These are phyloP conservation scores for Curvularia spicifera DNA, from an alignment of 2,329 filamentous ascomycete genomes.

Conservation along the genomic window DNA sequence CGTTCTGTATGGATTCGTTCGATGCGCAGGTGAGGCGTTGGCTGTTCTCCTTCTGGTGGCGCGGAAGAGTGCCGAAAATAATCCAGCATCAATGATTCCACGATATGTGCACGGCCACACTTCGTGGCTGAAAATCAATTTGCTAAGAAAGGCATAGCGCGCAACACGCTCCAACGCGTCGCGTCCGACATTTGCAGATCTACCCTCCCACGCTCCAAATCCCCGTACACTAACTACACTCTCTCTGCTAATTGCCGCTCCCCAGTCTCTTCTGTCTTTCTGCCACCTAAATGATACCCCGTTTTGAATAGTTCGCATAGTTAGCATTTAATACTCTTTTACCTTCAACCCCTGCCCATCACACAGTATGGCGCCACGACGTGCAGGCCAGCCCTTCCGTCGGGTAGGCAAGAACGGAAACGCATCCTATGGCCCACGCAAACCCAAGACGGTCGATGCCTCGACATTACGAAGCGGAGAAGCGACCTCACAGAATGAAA, in stretches of 20 bases:
- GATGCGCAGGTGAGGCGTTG: slow-evolving; percentile 9
- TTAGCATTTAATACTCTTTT: slow-evolving; percentile 32
- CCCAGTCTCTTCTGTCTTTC: slow-evolving; percentile 23
- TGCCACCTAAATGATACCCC: slow-evolving; percentile 43
- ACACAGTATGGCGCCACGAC: slow-evolving; percentile 54
- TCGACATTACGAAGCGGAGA: slow-evolving; percentile 76
- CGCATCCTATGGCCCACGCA: slow-evolving; percentile 58
- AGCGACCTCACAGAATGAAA: slow-evolving; percentile 90
- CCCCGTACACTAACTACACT: slow-evolving; percentile 19
- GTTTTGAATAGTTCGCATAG: slow-evolving; percentile 31
- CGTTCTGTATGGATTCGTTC: neutral
- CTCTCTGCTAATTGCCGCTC: slow-evolving; percentile 23
- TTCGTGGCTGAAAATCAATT: slow-evolving; percentile 37
- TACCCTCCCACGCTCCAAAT: slow-evolving; percentile 14
- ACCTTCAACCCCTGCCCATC: slow-evolving; percentile 17
- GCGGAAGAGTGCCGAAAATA: slow-evolving; percentile 36
- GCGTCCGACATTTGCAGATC: slow-evolving; percentile 29
- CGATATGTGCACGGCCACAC: slow-evolving; percentile 20
- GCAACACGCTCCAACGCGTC: slow-evolving; percentile 31
- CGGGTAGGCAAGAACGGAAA: slow-evolving; percentile 53
- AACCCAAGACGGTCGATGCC: slow-evolving; percentile 79
- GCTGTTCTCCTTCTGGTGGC: slow-evolving; percentile 18
- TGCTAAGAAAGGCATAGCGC: slow-evolving; percentile 27
- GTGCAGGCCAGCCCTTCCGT: slow-evolving; percentile 50
- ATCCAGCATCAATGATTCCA: slow-evolving; percentile 31